Evolutionary conservation across 805 yeast genomes (phyloP), one percentile per base, ranked within the genome.

Genomic region (Schwanniomyces polymorphus): DNA sequence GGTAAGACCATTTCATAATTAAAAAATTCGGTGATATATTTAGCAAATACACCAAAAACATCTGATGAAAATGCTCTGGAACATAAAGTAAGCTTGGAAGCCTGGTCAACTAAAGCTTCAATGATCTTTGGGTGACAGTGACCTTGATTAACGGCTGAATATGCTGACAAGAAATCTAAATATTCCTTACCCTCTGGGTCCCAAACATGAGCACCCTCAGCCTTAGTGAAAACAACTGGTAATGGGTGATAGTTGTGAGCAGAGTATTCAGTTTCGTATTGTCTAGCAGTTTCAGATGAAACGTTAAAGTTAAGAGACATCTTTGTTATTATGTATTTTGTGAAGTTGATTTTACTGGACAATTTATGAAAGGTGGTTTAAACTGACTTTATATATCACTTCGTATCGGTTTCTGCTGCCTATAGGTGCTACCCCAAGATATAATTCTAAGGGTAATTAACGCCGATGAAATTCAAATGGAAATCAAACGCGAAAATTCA

Each of bases 161-260:
- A 92, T 10, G 97, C 97, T 14, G 96, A 86, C 50, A 92, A 74
- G 63, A 92, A 92, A 68, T 92, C 98, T 54, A 92, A 74, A 68
- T 91, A 92, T 65, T 91, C 91, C 34, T 85, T 88, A 54, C 97
- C 97, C 71, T 92, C 98, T 7, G 97, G 97, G 67, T 92, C 98
- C 97, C 97, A 92, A 18, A 92, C 97, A 55, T 88, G 86, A 25
- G 97, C 97, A 42, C 98, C 98, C 49, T 66, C 54, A 12, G 96
- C 98, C 60, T 78, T 84, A 60, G 87, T 79, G 71, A 92, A 88
- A 12, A 92, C 97, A 50, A 92, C 97, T 10, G 98, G 98, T 53
- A 92, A 74, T 43, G 98, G 97, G 71, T 90, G 97, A 75, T 92
- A 92, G 77, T 92, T 92, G 74, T 91, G 97, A 27, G 98, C 98